Conservation (phyloP, 108 stramenopile genomes). For the Seminavis robusta region DNA sequence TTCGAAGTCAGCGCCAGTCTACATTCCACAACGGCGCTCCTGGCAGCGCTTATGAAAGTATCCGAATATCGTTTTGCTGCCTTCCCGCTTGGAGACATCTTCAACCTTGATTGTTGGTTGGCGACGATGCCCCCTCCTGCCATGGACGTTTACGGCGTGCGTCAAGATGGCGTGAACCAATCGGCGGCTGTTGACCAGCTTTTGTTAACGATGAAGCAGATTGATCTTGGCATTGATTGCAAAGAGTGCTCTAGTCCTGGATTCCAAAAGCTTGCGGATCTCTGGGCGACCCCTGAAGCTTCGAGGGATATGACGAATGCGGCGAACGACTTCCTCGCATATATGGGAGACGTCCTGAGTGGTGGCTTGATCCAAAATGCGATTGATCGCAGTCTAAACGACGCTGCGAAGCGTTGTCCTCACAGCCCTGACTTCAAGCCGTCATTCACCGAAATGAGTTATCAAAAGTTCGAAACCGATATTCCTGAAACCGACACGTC, state of each 20-base stretch:
- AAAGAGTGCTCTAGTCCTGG: slow-evolving; percentile 57
- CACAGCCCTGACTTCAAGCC: slow-evolving; percentile 44
- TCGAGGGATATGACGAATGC: slow-evolving; percentile 48
- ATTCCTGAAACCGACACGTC: slow-evolving; percentile 12
- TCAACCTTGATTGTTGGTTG: slow-evolving; percentile 75
- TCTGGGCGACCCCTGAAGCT: slow-evolving; percentile 43
- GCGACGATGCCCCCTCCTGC: slow-evolving; percentile 60
- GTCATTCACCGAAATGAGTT: slow-evolving; percentile 28
- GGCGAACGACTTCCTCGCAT: slow-evolving; percentile 48
- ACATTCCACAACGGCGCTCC: slow-evolving; percentile 15
- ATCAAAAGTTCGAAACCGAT: no score
- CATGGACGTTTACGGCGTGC: slow-evolving; percentile 48
- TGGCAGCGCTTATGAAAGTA: slow-evolving; percentile 43
- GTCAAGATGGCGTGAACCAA: no score
- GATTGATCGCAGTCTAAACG: slow-evolving; percentile 59
- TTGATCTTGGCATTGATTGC: slow-evolving; percentile 49
- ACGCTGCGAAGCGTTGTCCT: slow-evolving; percentile 58
- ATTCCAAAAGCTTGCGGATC: slow-evolving; percentile 44
- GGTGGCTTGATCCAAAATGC: slow-evolving; percentile 53
- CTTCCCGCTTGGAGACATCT: slow-evolving; percentile 59
- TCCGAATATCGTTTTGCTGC: slow-evolving; percentile 37
- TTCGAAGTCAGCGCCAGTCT: slow-evolving; percentile 23
- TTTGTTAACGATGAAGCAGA: slow-evolving; percentile 34
- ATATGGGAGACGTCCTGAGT: slow-evolving; percentile 30
- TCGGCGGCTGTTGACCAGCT: slow-evolving; percentile 18